These are phyloP conservation scores for Thozetella sp. DNA, from an alignment of 495 filamentous ascomycete genomes.

Conservation along the genomic window DNA sequence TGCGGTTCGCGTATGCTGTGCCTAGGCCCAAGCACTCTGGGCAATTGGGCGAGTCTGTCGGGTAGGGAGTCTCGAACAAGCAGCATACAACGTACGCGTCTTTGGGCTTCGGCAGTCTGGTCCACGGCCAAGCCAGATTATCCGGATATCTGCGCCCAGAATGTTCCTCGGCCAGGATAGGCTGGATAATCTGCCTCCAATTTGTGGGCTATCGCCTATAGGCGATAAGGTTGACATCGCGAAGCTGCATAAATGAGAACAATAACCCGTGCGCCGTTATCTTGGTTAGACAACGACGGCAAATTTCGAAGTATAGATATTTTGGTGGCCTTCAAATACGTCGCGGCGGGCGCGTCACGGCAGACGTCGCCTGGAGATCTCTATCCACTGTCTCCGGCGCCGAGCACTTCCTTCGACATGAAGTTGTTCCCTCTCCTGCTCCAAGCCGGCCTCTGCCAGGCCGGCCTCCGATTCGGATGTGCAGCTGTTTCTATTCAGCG, in stretches of 20 bases:
- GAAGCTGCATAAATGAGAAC: background rate
- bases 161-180: background rate
- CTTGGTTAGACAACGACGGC: background rate
- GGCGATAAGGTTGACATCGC: background rate
- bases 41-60: too few relatives aligned
- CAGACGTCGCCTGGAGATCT: background rate
- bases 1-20: too few relatives aligned
- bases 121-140: too few relatives aligned
- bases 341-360: background rate
- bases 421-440: constrained; percentile 42
- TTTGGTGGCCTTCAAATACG: too few relatives aligned
- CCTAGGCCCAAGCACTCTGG: too few relatives aligned
- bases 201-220: background rate
- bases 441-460: constrained; percentile 36
- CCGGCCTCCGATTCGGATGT: constrained; percentile 47
- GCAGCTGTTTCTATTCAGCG: constrained; percentile 45
- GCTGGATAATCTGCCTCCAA: background rate
- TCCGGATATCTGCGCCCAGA: background rate
- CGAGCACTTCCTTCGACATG: constrained; percentile 20
- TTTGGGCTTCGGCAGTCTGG: too few relatives aligned
- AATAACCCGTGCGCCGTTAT: too few relatives aligned
- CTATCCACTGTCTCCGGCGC: background rate
- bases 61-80: too few relatives aligned
- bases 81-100: too few relatives aligned
- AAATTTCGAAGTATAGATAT: background rate